These are phyloP conservation scores for Syncephalastrum monosporum DNA, from an alignment of 371 early-diverging fungal species.

Conservation along the genomic window DNA sequence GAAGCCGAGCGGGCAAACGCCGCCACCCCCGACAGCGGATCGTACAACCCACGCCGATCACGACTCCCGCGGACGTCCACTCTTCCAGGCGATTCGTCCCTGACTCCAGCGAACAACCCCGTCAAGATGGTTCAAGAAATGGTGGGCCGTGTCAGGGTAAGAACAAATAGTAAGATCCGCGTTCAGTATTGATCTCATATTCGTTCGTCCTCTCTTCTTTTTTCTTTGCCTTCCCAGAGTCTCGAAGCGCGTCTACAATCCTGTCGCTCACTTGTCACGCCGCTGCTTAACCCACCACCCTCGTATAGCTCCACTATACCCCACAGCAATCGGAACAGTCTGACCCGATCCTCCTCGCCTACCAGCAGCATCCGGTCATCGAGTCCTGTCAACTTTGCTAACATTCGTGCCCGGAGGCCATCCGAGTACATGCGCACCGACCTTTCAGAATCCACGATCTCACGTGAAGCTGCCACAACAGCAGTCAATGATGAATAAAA, in stretches of 20 bases:
- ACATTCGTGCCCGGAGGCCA: conserved; percentile 46
- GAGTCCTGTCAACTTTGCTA: conserved; percentile 41
- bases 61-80: conserved; percentile 38
- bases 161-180: conserved; percentile 2
- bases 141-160: conserved; percentile 71
- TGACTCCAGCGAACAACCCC: conserved; percentile 48
- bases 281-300: conserved; percentile 62
- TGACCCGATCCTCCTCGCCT: conserved; percentile 30
- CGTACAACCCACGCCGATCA: conserved; percentile 33
- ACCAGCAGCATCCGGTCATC: conserved; percentile 30
- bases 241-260: conserved; percentile 67
- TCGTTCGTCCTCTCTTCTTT: background rate
- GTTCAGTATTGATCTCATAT: background rate
- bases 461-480: too few relatives aligned
- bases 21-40: conserved; percentile 39
- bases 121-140: conserved; percentile 72
- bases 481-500: too few relatives aligned
- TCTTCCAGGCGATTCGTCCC: conserved; percentile 9
- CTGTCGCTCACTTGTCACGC: conserved; percentile 66
- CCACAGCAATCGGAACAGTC: conserved; percentile 14
- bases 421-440: conserved; percentile 38
- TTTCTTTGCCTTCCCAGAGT: conserved; percentile 20
- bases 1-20: conserved; percentile 7
- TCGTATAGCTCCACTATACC: conserved; percentile 45
- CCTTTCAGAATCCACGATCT: too few relatives aligned